Evolutionary conservation across 2,329 filamentous ascomycete genomes (phyloP).

Genomic region (Tolypocladium ovalisporum): DNA sequence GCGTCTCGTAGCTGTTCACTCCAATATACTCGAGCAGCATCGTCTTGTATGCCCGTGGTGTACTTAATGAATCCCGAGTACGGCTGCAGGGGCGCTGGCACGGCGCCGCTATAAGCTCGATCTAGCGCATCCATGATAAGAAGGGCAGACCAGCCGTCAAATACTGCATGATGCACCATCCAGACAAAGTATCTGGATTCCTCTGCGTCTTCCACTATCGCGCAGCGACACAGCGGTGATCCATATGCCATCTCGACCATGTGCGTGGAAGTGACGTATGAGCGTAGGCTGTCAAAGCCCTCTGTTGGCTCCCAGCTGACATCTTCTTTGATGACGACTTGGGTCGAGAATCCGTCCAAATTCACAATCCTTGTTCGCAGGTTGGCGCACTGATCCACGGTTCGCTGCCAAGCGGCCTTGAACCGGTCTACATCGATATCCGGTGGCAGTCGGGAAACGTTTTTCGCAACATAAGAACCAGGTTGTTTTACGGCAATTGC

Average conservation of each 20-base stretch:
- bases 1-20: background rate
- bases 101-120: too few relatives aligned
- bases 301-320: background rate
- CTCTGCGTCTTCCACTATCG: background rate
- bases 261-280: too few relatives aligned
- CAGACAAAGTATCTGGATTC: background rate
- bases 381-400: background rate
- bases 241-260: background rate
- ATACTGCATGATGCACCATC: background rate
- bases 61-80: background rate
- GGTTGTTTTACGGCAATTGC: background rate
- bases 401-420: background rate
- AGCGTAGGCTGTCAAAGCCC: too few relatives aligned
- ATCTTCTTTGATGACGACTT: background rate
- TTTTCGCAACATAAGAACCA: background rate
- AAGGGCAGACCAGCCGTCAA: background rate
- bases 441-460: background rate
- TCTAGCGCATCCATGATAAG: constrained; percentile 1
- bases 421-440: background rate
- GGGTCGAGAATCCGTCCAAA: background rate
- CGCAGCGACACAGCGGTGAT: background rate
- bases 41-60: background rate
- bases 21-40: background rate
- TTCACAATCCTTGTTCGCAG: background rate
- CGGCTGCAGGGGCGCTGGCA: background rate